These are phyloP conservation scores for Dryadomyces quercivorus DNA, from an alignment of 2,329 filamentous ascomycete genomes.

Conservation along the genomic window DNA sequence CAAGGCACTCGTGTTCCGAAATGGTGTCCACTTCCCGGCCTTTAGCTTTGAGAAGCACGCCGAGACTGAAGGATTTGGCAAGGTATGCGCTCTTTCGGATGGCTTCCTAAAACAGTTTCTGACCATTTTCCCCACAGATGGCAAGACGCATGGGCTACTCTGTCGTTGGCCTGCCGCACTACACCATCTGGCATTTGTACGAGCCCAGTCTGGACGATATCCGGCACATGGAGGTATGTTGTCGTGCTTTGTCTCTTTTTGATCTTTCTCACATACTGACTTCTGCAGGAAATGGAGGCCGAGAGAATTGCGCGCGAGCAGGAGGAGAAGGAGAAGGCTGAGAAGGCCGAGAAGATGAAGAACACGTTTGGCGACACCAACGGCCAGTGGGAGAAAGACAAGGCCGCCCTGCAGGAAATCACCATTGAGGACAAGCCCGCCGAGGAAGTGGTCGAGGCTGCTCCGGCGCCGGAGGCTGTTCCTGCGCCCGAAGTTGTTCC, in stretches of 20 bases:
- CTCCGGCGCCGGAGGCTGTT: slow-evolving; percentile 10
- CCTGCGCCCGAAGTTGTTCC: not conserved
- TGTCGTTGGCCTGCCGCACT: slow-evolving; percentile 90
- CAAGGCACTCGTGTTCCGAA: slow-evolving; percentile 89
- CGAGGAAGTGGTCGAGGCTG: slow-evolving; percentile 17
- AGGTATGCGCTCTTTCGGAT: slow-evolving; percentile 46
- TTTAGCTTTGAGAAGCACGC: slow-evolving; percentile 99
- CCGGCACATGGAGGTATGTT: slow-evolving; percentile 75
- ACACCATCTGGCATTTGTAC: slow-evolving; percentile 99
- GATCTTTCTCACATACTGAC: not conserved
- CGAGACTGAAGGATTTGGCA: slow-evolving; percentile 96
- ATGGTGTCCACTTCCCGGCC: slow-evolving; percentile 92
- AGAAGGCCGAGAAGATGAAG: slow-evolving; percentile 66
- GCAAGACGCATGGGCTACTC: slow-evolving; percentile 92
- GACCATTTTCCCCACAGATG: slow-evolving; percentile 50
- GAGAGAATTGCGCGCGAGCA: slow-evolving; percentile 70
- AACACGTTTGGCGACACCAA: slow-evolving; percentile 67
- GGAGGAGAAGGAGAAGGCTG: slow-evolving; percentile 63
- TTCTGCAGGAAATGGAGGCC: slow-evolving; percentile 71
- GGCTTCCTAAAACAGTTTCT: not conserved
- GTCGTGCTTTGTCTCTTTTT: not conserved
- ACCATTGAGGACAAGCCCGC: slow-evolving; percentile 39
- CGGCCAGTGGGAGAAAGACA: slow-evolving; percentile 83
- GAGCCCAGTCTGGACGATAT: slow-evolving; percentile 98
- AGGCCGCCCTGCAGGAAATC: slow-evolving; percentile 61